Conservation (phyloP, 345 rosid species). For the Corymbia maculata region DNA sequence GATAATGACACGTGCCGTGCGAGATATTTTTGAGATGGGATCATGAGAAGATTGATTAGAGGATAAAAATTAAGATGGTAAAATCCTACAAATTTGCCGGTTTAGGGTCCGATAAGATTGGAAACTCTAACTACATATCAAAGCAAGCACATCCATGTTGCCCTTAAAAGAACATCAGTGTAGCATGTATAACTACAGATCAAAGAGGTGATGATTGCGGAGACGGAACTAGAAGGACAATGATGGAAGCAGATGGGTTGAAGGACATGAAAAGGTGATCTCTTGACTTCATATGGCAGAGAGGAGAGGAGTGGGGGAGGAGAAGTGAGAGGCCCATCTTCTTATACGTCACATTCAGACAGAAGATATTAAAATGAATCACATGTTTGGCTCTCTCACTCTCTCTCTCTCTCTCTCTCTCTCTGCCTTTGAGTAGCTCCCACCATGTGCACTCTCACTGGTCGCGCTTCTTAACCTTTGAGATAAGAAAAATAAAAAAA, state of each 20-base stretch:
- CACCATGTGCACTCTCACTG: not conserved
- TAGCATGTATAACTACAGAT: not conserved
- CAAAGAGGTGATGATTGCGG: not conserved
- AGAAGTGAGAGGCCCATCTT: not conserved
- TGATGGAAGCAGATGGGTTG: not conserved
- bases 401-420: not conserved
- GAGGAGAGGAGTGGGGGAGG: not conserved
- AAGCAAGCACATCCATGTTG: not conserved
- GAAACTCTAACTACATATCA: not conserved
- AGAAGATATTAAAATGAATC: not conserved
- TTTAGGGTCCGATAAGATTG: not conserved
- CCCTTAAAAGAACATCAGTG: not conserved
- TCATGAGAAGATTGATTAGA: not conserved
- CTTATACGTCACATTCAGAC: not conserved
- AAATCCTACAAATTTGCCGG: not conserved
- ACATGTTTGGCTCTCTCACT: not conserved
- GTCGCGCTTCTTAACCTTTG: not conserved
- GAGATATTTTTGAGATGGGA: not conserved
- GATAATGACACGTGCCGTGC: rapidly evolving
- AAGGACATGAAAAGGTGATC: not conserved
- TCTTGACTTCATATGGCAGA: not conserved
- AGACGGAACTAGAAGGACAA: not conserved
- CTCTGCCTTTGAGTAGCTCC: not conserved
- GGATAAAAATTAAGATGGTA: rapidly evolving
- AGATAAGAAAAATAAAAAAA: constrained; percentile 3